phyloP scores from a whole-genome alignment of 1,284 basidiomycete genomes.

The Fomitiporia mediterranea region DNA sequence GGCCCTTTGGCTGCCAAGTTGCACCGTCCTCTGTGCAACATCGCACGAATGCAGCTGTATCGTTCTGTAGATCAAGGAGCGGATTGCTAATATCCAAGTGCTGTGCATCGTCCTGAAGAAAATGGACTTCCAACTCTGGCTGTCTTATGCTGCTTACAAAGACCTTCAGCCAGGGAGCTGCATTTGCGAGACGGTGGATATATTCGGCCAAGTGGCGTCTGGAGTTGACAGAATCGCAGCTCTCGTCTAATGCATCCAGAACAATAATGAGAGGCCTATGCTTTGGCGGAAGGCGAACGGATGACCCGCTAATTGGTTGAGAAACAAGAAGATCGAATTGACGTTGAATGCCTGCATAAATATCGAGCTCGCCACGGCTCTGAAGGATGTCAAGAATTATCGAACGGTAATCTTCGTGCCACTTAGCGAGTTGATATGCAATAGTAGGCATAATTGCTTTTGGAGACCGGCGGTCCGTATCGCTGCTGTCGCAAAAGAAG shows the following conservation, averaged over 20 bases:
- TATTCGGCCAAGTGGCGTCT: neutral
- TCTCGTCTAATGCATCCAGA: neutral
- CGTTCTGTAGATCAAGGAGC: neutral
- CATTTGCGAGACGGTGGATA: neutral
- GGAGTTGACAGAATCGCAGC: neutral
- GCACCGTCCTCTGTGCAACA: neutral
- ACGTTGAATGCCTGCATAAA: neutral
- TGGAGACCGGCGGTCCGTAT: neutral
- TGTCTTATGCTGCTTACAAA: neutral
- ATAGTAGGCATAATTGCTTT: constrained; percentile 1
- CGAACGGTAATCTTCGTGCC: neutral
- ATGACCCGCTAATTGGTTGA: neutral
- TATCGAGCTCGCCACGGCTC: neutral
- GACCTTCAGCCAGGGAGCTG: neutral
- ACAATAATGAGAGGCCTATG: neutral
- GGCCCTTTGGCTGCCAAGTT: neutral
- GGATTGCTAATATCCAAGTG: neutral
- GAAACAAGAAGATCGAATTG: neutral
- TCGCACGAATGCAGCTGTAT: neutral
- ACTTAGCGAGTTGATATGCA: neutral
- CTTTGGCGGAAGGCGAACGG: neutral
- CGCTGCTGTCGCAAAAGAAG: constrained; percentile 12
- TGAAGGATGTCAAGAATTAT: neutral
- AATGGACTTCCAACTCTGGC: neutral
- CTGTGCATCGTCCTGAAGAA: neutral